Evolutionary conservation across 805 yeast species (phyloP).

Genomic region (Starmerella gropengiesseri): DNA sequence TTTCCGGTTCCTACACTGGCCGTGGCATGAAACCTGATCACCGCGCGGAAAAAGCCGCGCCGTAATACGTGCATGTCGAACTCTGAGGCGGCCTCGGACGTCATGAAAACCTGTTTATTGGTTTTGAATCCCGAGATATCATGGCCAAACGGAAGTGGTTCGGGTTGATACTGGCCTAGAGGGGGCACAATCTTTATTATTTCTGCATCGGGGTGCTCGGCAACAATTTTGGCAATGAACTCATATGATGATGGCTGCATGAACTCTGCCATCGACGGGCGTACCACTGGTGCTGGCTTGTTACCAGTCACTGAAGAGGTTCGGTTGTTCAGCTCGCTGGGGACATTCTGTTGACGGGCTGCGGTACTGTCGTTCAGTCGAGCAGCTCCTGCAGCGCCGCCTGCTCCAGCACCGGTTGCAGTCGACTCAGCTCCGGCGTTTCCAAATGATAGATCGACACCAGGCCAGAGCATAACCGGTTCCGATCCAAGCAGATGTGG

Average conservation of each 20-base stretch:
- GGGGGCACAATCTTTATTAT: slow-evolving; percentile 11
- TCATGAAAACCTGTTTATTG: slow-evolving; percentile 4
- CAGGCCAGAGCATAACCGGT: no score
- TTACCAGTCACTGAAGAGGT: background rate
- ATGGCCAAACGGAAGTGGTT: slow-evolving; percentile 7
- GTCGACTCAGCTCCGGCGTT: no score
- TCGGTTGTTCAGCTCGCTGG: no score
- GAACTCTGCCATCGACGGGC: slow-evolving; percentile 3
- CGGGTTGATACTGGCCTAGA: background rate
- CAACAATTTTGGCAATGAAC: background rate
- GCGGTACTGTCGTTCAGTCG: no score
- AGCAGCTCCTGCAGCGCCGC: no score
- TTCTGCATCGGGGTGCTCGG: background rate
- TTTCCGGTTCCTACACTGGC: background rate
- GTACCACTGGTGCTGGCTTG: slow-evolving; percentile 5
- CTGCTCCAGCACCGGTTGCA: no score
- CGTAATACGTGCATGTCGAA: slow-evolving; percentile 5
- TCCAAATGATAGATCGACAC: no score
- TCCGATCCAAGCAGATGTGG: background rate
- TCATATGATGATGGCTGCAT: background rate
- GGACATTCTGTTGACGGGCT: no score
- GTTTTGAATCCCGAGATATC: slow-evolving; percentile 10
- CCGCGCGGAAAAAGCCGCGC: slow-evolving; percentile 15
- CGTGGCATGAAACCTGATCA: slow-evolving; percentile 13
- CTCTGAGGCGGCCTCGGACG: background rate